Percentiles rank a stretch among this genome's conserved stretches.
phyloP scores from a whole-genome alignment of 78 protist species.

The Guillardia theta region DNA sequence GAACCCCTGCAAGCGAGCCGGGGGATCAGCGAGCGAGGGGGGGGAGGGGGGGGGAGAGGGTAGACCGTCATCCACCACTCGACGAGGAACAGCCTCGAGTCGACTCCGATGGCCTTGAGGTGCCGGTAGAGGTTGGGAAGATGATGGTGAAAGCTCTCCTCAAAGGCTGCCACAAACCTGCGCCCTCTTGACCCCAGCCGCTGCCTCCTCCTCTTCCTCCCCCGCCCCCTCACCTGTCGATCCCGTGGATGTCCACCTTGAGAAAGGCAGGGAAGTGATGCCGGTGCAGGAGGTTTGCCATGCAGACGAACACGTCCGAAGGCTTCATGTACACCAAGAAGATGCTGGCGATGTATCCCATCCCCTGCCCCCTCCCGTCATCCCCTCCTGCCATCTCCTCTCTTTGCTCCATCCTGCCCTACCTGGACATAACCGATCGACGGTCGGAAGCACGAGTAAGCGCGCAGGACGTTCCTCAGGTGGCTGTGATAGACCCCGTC shows the following conservation, averaged over 20 bases:
- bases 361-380: no score
- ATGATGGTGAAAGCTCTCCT: not conserved
- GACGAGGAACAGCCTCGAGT: slow-evolving; percentile 38
- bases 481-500: not conserved
- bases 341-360: not conserved
- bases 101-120: not conserved
- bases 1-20: not conserved
- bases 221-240: no score
- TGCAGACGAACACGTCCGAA: not conserved
- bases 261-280: not conserved
- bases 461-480: not conserved
- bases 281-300: not conserved
- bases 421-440: not conserved
- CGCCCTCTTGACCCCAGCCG: no score
- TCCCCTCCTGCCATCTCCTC: no score
- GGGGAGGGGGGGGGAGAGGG: not conserved
- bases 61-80: slow-evolving; percentile 84
- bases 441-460: not conserved
- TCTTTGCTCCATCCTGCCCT: no score
- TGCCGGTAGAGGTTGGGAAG: not conserved
- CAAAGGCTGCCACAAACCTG: not conserved
- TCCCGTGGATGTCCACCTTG: not conserved
- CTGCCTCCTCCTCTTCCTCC: no score
- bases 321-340: slow-evolving; percentile 1
- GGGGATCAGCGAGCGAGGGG: not conserved